Base-by-base conservation (phyloP, 1,139 yeast species). In the Oligophagozyma castellii region DNA sequence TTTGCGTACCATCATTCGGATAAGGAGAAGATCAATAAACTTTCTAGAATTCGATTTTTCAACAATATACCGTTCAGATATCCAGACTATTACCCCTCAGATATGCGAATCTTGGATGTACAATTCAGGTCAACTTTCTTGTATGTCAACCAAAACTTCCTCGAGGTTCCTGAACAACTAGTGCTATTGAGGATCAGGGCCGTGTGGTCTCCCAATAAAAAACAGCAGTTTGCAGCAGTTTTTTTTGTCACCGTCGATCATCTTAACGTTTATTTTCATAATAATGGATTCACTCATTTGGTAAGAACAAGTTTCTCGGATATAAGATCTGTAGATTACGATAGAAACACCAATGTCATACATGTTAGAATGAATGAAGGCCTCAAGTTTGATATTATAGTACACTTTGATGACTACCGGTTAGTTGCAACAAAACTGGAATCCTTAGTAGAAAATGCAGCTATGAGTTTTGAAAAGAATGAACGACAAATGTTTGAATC, bases 61-160 rank as follows among this genome's bases (percentile, higher is more conserved):
- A 29, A 28, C n/a, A 14, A 10, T 22, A 29, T 33, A 33, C 13
- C 32, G 8, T 25, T 35, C 22, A 30, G 26, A 1, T 79, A 76
- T 40, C 93, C 94, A 0, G 46, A 57, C 1, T 67, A 52, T 35
- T 84, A 78, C 48, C 89, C 95, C 1, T 51, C 59, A 6, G 59
- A 61, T 2, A 56, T 80, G 38, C 65, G 71, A 16, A 62, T 73
- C 3, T 65, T 67, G 32, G 95, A 86, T 48, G 65, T 79, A 24
- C 93, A 81, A 47, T 65, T 86, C 67, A 64, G 86, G 32, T 73
- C 94, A 0, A 53, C 84, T 5, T 83, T 80, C 44, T 84, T 35
- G 36, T 42, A 36, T 43, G 48, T 35, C 5, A 37, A 39, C 25
- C 33, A 36, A 21, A 29, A 37, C n/a, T 23, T 30, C 6, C 23